Conservation (phyloP, 31 red algal species). For the Endocladia muricata region DNA sequence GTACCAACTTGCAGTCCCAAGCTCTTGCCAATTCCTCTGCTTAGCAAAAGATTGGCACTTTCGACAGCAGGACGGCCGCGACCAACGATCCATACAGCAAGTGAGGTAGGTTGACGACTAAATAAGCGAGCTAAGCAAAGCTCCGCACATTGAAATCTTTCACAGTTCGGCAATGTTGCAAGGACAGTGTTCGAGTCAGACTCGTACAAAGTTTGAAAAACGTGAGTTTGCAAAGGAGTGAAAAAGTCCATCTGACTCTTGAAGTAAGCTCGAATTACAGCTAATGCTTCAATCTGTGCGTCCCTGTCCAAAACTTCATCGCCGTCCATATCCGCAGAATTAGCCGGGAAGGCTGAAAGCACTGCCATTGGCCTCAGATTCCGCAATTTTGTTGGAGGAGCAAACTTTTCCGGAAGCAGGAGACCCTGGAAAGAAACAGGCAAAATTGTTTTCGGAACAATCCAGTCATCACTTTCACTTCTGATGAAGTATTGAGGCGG, state of each 20-base stretch:
- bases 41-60: constrained; percentile 17
- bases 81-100: constrained; percentile 68
- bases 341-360: constrained; percentile 30
- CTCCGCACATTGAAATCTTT: constrained; percentile 52
- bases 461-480: constrained; percentile 83
- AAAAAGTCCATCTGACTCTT: constrained; percentile 19
- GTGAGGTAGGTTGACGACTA: constrained; percentile 25
- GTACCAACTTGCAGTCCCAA: constrained; percentile 40
- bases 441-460: constrained; percentile 57
- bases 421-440: constrained; percentile 78
- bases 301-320: constrained; percentile 22
- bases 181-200: constrained; percentile 71
- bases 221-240: constrained; percentile 76
- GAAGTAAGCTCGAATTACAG: constrained; percentile 44
- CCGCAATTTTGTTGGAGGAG: constrained; percentile 55
- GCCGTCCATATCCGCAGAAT: background rate
- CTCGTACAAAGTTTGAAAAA: constrained; percentile 76
- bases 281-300: constrained; percentile 43
- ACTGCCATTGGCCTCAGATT: constrained; percentile 58
- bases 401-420: constrained; percentile 82
- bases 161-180: constrained; percentile 60
- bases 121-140: constrained; percentile 58
- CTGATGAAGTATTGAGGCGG: constrained; percentile 88
- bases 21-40: constrained; percentile 26
- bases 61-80: constrained; percentile 32